Evolutionary conservation across 2,329 filamentous ascomycete genomes (phyloP), one percentile per base, ranked within the genome.

Genomic region (Diaporthe humulicola): DNA sequence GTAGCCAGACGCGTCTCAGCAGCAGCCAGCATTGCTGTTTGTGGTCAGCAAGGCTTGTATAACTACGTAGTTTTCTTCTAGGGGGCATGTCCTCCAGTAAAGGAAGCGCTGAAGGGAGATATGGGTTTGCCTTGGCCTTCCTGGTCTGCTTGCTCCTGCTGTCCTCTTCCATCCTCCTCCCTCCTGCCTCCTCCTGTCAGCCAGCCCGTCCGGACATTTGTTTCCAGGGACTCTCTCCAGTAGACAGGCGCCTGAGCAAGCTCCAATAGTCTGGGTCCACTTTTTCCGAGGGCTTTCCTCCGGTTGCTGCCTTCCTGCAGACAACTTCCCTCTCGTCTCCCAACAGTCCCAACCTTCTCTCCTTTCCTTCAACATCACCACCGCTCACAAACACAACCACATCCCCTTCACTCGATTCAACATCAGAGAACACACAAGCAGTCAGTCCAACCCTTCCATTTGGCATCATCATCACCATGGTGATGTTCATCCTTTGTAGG

Each of bases 331-430:
- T 8, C n/a, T 40, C 48, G 15, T 22, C 48, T 30, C 33, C 28
- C 48, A 54, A 54, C 64, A 40, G 12, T 28, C 45, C 45, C 45
- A 67, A 67, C 45, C n/a, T 52, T 52, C n/a, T n/a, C 22, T 69
- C 48, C 33, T 40, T 54, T 67, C 30, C 61, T 50, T 40, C 33
- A 67, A 38, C 45, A 38, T 17, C 45, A 52, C 15, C 64, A 52
- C 33, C 33, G 2, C 4, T 52, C 30, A 50, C 45, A 22, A 40
- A 19, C 22, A 38, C 64, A 52, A 38, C 64, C 12, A 50, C 64
- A 38, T 36, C 22, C 33, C 8, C 33, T 40, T 54, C 45, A n/a
- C 1, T 15, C 45, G 54, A 14, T 50, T 40, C 48, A 22, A 40
- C 15, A 52, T 4, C 30, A 36, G 36, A 52, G 30, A 40, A 28